A percentile compares a stretch with the other conserved stretches of the same genome.
phyloP scores from a whole-genome alignment of 164 flowering plant species.

The Tetracentron sinense region DNA sequence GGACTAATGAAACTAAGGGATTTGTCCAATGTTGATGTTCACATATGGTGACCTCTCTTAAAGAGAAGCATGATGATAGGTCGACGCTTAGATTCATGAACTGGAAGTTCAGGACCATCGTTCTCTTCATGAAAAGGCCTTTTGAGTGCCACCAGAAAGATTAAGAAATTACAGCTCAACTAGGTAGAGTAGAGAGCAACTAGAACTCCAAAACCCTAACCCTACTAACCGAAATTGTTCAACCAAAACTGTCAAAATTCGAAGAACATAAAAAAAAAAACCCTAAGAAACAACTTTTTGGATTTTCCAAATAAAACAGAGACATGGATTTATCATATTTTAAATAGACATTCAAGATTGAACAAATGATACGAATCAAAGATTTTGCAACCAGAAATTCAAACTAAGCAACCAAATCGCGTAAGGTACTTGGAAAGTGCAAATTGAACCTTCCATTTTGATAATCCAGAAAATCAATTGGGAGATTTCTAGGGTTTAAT shows the following conservation, averaged over 20 bases:
- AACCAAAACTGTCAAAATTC: not conserved
- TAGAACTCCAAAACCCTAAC: not conserved
- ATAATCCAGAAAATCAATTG: no score
- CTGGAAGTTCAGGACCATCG: constrained; percentile 9
- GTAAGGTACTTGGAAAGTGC: constrained; percentile 6
- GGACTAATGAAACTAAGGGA: no score
- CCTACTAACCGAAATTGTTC: not conserved
- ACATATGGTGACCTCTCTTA: no score
- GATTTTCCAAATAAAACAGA: not conserved
- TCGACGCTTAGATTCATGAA: constrained; percentile 26
- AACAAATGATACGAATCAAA: not conserved
- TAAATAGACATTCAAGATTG: not conserved
- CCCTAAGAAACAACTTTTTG: not conserved
- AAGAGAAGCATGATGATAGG: no score
- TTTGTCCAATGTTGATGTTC: no score
- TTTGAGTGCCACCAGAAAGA: constrained; percentile 31
- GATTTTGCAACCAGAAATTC: constrained; percentile 2
- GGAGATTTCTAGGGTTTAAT: no score
- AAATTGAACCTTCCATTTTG: no score
- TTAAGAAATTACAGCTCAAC: not conserved
- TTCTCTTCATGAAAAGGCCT: constrained; percentile 23
- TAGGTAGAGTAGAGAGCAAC: not conserved
- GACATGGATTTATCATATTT: not conserved
- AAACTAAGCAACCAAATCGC: constrained; percentile 13
- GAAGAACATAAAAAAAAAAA: not conserved